These are phyloP conservation scores for Trametes coccinea DNA, from an alignment of 768 basidiomycete species.

Conservation along the genomic window DNA sequence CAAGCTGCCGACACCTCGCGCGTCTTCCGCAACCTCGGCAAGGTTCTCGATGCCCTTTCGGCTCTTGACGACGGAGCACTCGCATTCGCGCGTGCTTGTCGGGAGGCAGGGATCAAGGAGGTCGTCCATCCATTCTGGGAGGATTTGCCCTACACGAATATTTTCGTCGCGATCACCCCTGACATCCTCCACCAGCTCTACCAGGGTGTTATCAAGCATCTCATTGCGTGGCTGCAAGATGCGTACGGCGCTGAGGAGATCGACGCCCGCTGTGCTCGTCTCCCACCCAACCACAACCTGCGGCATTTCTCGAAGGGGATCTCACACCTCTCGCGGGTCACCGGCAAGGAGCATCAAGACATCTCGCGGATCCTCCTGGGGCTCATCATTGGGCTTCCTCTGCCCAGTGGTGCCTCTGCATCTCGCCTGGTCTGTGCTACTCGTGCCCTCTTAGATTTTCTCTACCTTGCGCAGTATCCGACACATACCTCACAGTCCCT, in stretches of 20 bases:
- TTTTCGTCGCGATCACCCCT: conserved; percentile 28
- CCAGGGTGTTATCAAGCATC: conserved; percentile 33
- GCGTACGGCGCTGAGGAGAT: conserved; percentile 19
- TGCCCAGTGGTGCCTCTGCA: conserved; percentile 10
- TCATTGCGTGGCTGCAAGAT: conserved; percentile 26
- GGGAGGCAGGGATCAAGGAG: conserved; percentile 24
- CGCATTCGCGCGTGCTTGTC: conserved; percentile 17
- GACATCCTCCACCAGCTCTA: conserved; percentile 35
- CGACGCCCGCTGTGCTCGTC: conserved; percentile 19
- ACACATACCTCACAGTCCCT: conserved; percentile 23
- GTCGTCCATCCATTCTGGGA: conserved; percentile 29
- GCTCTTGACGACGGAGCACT: not conserved
- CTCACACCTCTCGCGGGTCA: conserved; percentile 16
- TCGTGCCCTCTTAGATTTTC: conserved; percentile 28
- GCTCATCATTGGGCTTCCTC: conserved; percentile 22
- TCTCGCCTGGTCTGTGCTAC: conserved; percentile 18
- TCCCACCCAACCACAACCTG: conserved; percentile 28
- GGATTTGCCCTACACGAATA: conserved; percentile 28
- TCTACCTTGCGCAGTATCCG: conserved; percentile 29
- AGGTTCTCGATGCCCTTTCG: conserved; percentile 13
- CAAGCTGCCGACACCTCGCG: not conserved
- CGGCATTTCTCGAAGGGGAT: conserved; percentile 29
- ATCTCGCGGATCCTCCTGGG: conserved; percentile 27
- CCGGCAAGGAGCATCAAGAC: conserved; percentile 30
- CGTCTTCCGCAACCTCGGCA: not conserved